Evolutionary conservation across 2,329 filamentous ascomycete genomes (phyloP).

Genomic region (Colletotrichum truncatum): DNA sequence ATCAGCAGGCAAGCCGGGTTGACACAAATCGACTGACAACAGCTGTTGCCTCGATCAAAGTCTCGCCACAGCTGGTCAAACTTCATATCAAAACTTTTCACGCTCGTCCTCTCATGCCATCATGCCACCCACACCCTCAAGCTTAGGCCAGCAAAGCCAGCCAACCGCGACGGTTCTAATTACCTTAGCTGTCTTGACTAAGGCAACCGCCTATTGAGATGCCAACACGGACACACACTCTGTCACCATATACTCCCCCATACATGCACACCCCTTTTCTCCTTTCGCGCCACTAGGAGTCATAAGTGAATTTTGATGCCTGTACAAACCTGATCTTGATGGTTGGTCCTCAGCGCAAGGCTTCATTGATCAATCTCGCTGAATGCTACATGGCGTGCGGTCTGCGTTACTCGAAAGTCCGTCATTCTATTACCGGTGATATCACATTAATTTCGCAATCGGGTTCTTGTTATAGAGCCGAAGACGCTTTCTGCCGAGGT

Average conservation of each 20-base stretch:
- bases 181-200: constrained; percentile 7
- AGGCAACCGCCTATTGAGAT: constrained; percentile 10
- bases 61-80: constrained; percentile 19
- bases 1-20: background rate
- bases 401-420: background rate
- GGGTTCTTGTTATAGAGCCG: constrained; percentile 1
- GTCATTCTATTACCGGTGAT: constrained; percentile 4
- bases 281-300: background rate
- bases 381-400: background rate
- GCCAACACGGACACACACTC: too few species aligned
- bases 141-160: constrained; percentile 3
- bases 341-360: too few species aligned
- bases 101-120: constrained; percentile 11
- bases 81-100: constrained; percentile 1
- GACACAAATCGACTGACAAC: constrained; percentile 24
- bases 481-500: constrained; percentile 16
- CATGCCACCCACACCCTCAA: constrained; percentile 21
- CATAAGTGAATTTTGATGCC: constrained; percentile 1
- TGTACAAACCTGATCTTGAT: too few species aligned
- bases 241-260: too few species aligned
- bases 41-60: constrained; percentile 21
- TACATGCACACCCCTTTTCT: background rate
- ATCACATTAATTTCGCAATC: constrained; percentile 18
- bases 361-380: background rate
- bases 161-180: constrained; percentile 25